A percentile compares a stretch with the other conserved stretches of the same genome.
Evolutionary conservation across 345 rosid species (phyloP).

Genomic region (Eucalyptus camaldulensis): DNA sequence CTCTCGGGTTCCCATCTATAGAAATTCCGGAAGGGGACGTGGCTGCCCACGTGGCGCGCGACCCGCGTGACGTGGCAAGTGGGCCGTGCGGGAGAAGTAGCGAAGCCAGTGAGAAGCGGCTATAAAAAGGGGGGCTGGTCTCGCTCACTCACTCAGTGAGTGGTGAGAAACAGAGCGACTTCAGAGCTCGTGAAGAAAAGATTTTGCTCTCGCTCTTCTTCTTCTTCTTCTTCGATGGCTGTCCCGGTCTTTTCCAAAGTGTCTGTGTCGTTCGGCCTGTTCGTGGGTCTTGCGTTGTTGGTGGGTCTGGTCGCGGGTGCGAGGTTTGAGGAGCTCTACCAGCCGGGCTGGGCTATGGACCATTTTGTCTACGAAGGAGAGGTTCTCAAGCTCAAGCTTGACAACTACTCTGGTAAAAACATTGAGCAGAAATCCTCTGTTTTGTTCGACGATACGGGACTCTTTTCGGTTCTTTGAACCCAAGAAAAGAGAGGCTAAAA

Average conservation of each 20-base stretch:
- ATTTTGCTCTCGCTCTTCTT: background rate
- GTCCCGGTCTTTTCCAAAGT: background rate
- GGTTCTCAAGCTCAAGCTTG: conserved; percentile 78
- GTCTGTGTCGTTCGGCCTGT: conserved; percentile 3
- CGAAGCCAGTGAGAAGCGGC: background rate
- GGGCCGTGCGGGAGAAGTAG: background rate
- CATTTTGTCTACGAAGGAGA: conserved; percentile 76
- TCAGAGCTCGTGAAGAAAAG: background rate
- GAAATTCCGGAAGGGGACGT: background rate
- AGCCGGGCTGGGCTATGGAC: conserved; percentile 82
- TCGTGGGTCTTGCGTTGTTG: conserved; percentile 13
- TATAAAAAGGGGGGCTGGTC: background rate
- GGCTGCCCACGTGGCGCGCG: conserved; percentile 8
- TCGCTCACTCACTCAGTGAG: background rate
- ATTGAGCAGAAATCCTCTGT: background rate
- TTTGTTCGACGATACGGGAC: background rate
- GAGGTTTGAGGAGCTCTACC: conserved; percentile 69
- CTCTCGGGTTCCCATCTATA: background rate
- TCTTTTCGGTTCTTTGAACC: background rate
- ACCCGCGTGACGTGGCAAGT: conserved; percentile 20
- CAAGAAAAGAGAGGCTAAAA: background rate
- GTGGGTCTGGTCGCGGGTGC: conserved; percentile 28
- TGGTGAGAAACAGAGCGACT: background rate
- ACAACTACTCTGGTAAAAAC: conserved; percentile 70
- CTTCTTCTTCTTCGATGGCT: background rate